Evolutionary conservation across 306 rosid species (phyloP).

Genomic region (Crotalaria pallida): DNA sequence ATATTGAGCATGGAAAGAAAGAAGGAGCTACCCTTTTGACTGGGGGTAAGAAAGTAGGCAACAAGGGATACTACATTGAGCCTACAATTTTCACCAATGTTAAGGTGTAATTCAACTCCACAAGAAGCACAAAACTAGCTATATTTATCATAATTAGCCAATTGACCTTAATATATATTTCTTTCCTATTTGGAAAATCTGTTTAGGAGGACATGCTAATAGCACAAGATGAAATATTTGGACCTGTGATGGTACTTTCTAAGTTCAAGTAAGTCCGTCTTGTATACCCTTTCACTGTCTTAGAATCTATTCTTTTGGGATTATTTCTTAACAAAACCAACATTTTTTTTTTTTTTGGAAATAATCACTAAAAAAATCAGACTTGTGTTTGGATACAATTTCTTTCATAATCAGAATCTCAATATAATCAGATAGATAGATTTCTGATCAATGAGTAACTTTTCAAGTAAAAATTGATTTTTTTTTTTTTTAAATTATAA

Average conservation of each 20-base stretch:
- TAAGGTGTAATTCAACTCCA: constrained; percentile 38
- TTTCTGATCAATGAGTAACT: too few relatives aligned
- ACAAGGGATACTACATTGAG: constrained; percentile 70
- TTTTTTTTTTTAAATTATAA: too few relatives aligned
- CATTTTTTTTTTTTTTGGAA: too few relatives aligned
- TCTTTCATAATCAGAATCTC: too few relatives aligned
- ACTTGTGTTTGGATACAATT: too few relatives aligned
- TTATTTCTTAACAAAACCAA: too few relatives aligned
- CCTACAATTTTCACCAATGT: constrained; percentile 81
- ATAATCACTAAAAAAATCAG: too few relatives aligned
- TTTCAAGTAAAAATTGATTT: too few relatives aligned
- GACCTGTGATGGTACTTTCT: constrained; percentile 71
- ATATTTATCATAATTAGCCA: neutral
- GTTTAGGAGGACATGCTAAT: constrained; percentile 72
- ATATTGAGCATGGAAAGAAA: constrained; percentile 73
- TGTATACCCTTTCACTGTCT: neutral
- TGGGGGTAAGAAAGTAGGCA: constrained; percentile 64
- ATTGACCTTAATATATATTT: neutral
- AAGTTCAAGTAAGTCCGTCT: constrained; percentile 66
- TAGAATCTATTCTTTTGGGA: too few relatives aligned
- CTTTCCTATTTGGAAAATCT: neutral
- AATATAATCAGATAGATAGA: too few relatives aligned
- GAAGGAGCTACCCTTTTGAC: constrained; percentile 79
- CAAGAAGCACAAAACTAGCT: neutral
- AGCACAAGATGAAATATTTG: constrained; percentile 76